A percentile compares a stretch with the other conserved stretches of the same genome.
These are phyloP conservation scores for Lachnellula cervina DNA, from an alignment of 2,329 filamentous ascomycete genomes.

Conservation along the genomic window DNA sequence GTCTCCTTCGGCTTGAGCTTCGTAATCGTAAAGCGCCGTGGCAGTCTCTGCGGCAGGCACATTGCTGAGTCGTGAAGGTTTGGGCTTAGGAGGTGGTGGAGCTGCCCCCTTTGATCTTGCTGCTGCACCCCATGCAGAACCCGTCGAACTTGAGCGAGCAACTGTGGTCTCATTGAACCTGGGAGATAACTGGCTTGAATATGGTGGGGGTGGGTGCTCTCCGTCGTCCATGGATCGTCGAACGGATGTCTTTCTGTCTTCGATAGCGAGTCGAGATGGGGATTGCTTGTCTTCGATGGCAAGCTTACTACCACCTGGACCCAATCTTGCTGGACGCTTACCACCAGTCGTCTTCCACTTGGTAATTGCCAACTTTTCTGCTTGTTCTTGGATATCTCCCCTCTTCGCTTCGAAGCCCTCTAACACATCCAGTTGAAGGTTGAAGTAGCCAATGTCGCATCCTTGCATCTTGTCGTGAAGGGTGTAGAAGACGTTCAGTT, in stretches of 20 bases:
- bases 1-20: slow-evolving; percentile 91
- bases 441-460: slow-evolving; percentile 96
- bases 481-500: slow-evolving; percentile 98
- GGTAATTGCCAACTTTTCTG: slow-evolving; percentile 79
- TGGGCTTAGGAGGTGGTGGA: slow-evolving; percentile 68
- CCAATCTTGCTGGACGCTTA: slow-evolving; percentile 38
- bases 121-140: slow-evolving; percentile 41
- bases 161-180: slow-evolving; percentile 28
- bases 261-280: slow-evolving; percentile 19
- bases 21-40: slow-evolving; percentile 92
- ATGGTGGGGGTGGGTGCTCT: slow-evolving; percentile 66
- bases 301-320: slow-evolving; percentile 11
- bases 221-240: slow-evolving; percentile 39
- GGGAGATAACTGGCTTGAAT: slow-evolving; percentile 43
- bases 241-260: slow-evolving; percentile 22
- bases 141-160: slow-evolving; percentile 37
- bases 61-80: slow-evolving; percentile 68
- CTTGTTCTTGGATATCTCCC: slow-evolving; percentile 76
- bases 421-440: slow-evolving; percentile 84
- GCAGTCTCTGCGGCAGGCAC: slow-evolving; percentile 67
- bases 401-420: slow-evolving; percentile 87
- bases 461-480: slow-evolving; percentile 97
- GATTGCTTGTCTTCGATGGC: slow-evolving; percentile 33
- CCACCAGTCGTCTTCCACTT: slow-evolving; percentile 88
- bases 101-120: slow-evolving; percentile 64